phyloP scores from a whole-genome alignment of 2,329 filamentous ascomycete genomes.

The Aspergillus costaricaensis region DNA sequence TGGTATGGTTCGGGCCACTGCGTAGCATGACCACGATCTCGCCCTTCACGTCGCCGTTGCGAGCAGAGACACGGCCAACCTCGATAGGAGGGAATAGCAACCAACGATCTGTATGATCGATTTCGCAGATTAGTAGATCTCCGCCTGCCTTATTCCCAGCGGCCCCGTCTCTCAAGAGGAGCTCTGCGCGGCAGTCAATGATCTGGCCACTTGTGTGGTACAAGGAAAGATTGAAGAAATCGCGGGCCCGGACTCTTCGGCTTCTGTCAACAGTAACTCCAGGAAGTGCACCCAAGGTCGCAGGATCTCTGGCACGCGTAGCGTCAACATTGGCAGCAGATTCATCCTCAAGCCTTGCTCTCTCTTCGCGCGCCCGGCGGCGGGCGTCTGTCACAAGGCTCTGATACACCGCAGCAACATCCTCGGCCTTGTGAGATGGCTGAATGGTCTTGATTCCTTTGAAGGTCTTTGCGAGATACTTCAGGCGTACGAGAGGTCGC shows the following conservation, averaged over 20 bases:
- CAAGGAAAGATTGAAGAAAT: constrained; percentile 83
- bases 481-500: constrained; percentile 81
- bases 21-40: constrained; percentile 87
- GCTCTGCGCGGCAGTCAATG: constrained; percentile 83
- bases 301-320: constrained; percentile 74
- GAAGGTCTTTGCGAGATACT: constrained; percentile 82
- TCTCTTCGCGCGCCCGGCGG: constrained; percentile 71
- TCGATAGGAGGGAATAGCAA: constrained; percentile 90
- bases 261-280: constrained; percentile 71
- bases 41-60: constrained; percentile 69
- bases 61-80: constrained; percentile 72
- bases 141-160: constrained; percentile 67
- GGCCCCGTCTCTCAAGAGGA: constrained; percentile 80
- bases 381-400: constrained; percentile 74
- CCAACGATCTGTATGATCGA: constrained; percentile 76
- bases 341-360: constrained; percentile 76
- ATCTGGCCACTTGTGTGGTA: constrained; percentile 87
- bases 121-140: constrained; percentile 89
- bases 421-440: constrained; percentile 56
- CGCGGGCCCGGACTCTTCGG: constrained; percentile 83
- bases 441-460: constrained; percentile 57
- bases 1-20: constrained; percentile 61
- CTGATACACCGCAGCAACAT: constrained; percentile 66
- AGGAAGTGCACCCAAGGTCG: constrained; percentile 71
- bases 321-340: constrained; percentile 82